These are phyloP conservation scores for Harrya chromipes DNA, from an alignment of 768 basidiomycete genomes.

Conservation along the genomic window DNA sequence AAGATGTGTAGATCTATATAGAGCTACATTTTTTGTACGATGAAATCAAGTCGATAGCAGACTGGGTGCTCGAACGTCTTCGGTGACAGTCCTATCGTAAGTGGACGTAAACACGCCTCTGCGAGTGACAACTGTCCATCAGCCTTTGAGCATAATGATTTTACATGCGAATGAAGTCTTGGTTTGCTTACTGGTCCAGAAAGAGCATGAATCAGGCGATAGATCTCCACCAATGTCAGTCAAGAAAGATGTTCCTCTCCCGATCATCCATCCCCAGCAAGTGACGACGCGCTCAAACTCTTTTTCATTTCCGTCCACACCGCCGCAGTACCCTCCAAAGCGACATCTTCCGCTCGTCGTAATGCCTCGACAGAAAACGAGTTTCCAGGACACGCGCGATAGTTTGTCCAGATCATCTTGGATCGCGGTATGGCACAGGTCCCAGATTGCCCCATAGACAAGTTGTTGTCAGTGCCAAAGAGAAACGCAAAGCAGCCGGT, in stretches of 20 bases:
- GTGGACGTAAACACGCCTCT: no score
- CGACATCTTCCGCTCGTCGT: slow-evolving; percentile 45
- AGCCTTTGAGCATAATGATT: no score
- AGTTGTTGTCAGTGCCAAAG: slow-evolving; percentile 26
- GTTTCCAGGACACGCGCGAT: slow-evolving; percentile 13
- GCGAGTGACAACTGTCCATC: no score
- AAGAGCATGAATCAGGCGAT: no score
- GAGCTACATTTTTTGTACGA: no score
- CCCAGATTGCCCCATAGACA: neutral
- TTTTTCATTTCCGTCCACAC: slow-evolving; percentile 51
- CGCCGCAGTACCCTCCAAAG: slow-evolving; percentile 40
- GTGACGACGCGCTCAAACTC: slow-evolving; percentile 29
- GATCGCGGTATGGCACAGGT: slow-evolving; percentile 19
- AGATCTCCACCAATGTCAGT: no score
- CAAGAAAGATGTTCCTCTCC: slow-evolving; percentile 22
- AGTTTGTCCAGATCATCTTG: slow-evolving; percentile 27
- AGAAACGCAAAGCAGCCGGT: slow-evolving; percentile 73
- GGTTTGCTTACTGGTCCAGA: no score
- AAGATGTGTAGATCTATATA: no score
- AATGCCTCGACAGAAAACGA: slow-evolving; percentile 42
- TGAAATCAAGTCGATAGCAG: no score
- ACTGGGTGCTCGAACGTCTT: no score
- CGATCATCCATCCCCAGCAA: slow-evolving; percentile 32
- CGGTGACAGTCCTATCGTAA: no score
- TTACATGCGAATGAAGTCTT: no score